Base-by-base conservation (phyloP, 768 basidiomycete genomes). In the Lactarius hatsudake region DNA sequence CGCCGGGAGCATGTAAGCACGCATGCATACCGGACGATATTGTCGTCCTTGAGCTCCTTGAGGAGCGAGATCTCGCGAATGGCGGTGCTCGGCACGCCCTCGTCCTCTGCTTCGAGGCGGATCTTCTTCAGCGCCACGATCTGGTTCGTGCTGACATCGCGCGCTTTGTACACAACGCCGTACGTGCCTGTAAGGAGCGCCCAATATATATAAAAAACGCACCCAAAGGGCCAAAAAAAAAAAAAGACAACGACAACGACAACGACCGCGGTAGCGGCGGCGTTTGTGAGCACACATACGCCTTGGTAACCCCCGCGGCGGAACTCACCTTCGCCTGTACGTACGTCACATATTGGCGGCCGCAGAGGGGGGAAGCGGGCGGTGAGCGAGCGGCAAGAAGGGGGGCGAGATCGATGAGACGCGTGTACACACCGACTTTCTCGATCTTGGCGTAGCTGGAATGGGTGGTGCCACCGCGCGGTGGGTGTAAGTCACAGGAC, bases 41-140 rank as follows among this genome's bases (percentile, higher is more conserved):
- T 93, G 42, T 94, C 93, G 76, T 98, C 92, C 76, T 92, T 93
- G 73, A 99, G 84, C 76, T 99, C 97, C 78, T 98, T 99, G 72
- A 99, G 79, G 69, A 99, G 79, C 79, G 93, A 94, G 78, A 99
- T 99, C 81, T 99, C 97, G 61, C 97, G 87, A 74, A 99, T 99
- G 63, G 96, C 96, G 5, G 97, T 99, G 70, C 91, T 93, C 10
- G 97, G 97, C 26, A 99, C 97, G 57, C 97, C 97, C 77, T 99
- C 97, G 75, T 99, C 97, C 78, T 98, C 97, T 20, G 95, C 94
- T 76, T 98, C 97, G 32, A 99, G 86, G 48, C 97, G 82, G 75
- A 99, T 98, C 84, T 99, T 99, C 87, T 99, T 99, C 71, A 98
- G 82, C 28, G 97, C 97, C 60, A 99, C 97, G 71, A 98, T 87